Base-by-base conservation (phyloP, 495 filamentous ascomycete species). In the Penicillium egyptiacum region DNA sequence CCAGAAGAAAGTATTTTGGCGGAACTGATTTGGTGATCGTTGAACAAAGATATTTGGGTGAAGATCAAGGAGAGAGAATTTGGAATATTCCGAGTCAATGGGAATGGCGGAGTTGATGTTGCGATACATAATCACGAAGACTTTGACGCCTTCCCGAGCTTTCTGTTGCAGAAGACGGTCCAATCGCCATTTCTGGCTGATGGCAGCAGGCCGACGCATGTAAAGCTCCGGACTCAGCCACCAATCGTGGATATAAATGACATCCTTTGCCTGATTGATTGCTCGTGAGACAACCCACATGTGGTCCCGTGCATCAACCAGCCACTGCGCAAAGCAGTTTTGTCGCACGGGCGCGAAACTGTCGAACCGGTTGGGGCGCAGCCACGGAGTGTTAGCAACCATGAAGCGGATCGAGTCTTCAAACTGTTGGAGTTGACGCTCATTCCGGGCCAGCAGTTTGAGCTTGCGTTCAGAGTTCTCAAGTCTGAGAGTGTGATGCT, bases 1-100 rank as follows among this genome's bases (percentile, higher is more conserved):
- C 83, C 94, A 99, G 77, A 98, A 99, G 75, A 99, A 99, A n/a
- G 95, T 96, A 58, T 96, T 96, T 75, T 99, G 96, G 56, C 94
- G 87, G 70, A 96, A 91, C 69, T 99, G 94, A 62, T 99, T 97
- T 1, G 94, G 94, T 3, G 92, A 96, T 62, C 94, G 81, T 63
- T 98, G 90, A 9, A 99, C 92, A 65, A 96, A 95, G 57, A 99
- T 82, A 65, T 99, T 99, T 9, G 91, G 91, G 64, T 97, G 92
- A 12, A 99, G 81, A 62, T 98, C 95, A 20, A 99, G 86, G 40
- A 99, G 83, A 3, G 92, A 96, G 75, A 95, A 97, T 64, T 99
- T 99, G 20, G 95, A 95, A 69, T 98, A 97, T 63, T 96, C 90
- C n/a, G 91, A 96, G 69, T 98, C 95, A 65, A 99, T 99, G 12